Evolutionary conservation across 495 filamentous ascomycete genomes (phyloP), one percentile per base, ranked within the genome.

Genomic region (Tuber umbilicatum): DNA sequence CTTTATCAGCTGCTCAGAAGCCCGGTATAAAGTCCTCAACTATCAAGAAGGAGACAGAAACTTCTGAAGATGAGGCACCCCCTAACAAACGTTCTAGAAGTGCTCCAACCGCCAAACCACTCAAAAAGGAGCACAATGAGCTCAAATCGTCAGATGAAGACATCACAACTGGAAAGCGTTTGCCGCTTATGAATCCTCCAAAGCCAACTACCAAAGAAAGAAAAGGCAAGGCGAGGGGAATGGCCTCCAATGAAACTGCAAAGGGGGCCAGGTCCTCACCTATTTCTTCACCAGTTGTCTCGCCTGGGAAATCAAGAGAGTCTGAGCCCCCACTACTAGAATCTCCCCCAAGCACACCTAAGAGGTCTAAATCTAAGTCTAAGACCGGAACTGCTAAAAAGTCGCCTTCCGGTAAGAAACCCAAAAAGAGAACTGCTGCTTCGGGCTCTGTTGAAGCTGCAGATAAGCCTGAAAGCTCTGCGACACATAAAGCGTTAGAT

Each of bases 31-130:
- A n/a, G 9, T 10, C 10, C 9, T 0, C n/a, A 12, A 14, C 2
- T 60, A 27, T 60, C 50, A 60, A 60, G 10, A 60, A 60, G 23
- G 50, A 60, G 50, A n/a, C 50, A 27, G 50, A n/a, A n/a, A n/a
- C 7, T 60, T 60, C 50, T 14, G 83, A 82, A n/a, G 81, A 75
- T 27, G 82, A 79, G 17, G 80, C 81, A 9, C 75, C 76, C 0
- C 81, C 83, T 35, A 74, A 60, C 41, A 79, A 79, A 73, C 74
- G 75, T 31, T 42, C 74, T 12, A 77, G 35, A 60, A 50, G n/a
- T 16, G 35, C 41, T 19, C 47, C 69, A 27, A 47, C 40, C 37
- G 17, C 43, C 31, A 72, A 72, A 68, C 9, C 47, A 14, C 31
- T 50, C 4, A 64, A 69, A 39, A 74, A 71, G 16, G 41, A 39